phyloP scores from a whole-genome alignment of 768 basidiomycete genomes.

The Lyophyllum semitale region DNA sequence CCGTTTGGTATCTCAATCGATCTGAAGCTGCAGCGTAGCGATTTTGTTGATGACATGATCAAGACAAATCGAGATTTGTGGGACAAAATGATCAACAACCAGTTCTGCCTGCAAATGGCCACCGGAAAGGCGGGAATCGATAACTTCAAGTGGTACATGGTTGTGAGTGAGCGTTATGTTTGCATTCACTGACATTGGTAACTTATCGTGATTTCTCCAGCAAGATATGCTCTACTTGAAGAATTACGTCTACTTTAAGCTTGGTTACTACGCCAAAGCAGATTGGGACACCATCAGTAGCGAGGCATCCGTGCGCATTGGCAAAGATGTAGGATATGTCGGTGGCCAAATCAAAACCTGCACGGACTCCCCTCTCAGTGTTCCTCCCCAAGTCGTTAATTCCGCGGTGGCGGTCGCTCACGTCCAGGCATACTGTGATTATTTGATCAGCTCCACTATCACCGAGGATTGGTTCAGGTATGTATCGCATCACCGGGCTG shows the following conservation, averaged over 20 bases:
- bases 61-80: not conserved
- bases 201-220: not conserved
- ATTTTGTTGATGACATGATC: not conserved
- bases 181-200: not conserved
- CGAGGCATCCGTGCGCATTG: not conserved
- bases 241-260: not conserved
- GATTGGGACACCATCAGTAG: not conserved
- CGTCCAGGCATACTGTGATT: not conserved
- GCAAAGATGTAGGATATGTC: not conserved
- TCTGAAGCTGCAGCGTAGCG: not conserved
- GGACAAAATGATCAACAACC: slow-evolving; percentile 3
- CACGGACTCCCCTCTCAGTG: not conserved
- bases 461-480: not conserved
- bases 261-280: not conserved
- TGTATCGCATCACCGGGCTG: not conserved
- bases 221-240: not conserved
- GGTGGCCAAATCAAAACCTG: not conserved
- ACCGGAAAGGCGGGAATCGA: not conserved
- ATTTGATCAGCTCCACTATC: not conserved
- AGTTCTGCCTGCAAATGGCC: not conserved
- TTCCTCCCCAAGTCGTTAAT: not conserved
- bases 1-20: too few species aligned
- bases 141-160: slow-evolving; percentile 4
- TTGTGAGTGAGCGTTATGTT: not conserved
- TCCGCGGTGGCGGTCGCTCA: not conserved